phyloP scores from a whole-genome alignment of 352 stramenopile species.

The Phytophthora aleatoria region DNA sequence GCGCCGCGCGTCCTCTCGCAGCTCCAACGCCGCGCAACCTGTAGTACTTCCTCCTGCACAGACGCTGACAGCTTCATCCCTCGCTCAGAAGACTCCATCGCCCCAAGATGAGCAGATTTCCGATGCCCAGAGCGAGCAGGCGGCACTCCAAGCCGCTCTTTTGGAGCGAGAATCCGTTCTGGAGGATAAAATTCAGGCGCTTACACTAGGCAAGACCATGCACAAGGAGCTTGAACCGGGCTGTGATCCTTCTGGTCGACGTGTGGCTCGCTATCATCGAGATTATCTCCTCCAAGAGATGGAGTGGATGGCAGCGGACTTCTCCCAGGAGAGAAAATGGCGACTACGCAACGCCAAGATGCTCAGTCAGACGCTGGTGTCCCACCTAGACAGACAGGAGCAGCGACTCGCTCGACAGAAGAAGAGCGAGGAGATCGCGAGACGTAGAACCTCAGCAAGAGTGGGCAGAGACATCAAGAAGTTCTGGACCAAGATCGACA shows the following conservation, averaged over 20 bases:
- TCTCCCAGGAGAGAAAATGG: slow-evolving; percentile 90
- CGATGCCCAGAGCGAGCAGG: slow-evolving; percentile 14
- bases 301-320: slow-evolving; percentile 95
- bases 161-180: slow-evolving; percentile 44
- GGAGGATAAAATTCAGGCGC: slow-evolving; percentile 41
- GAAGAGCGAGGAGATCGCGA: slow-evolving; percentile 42
- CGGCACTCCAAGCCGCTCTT: slow-evolving; percentile 44
- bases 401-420: slow-evolving; percentile 33
- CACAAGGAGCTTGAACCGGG: slow-evolving; percentile 36
- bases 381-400: slow-evolving; percentile 30
- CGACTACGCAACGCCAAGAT: slow-evolving; percentile 78
- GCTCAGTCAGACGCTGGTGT: slow-evolving; percentile 63
- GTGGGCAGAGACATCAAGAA: slow-evolving; percentile 91
- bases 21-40: slow-evolving; percentile 25
- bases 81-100: not conserved
- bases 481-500: slow-evolving; percentile 98
- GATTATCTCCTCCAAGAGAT: slow-evolving; percentile 88
- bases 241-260: slow-evolving; percentile 45
- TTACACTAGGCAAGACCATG: slow-evolving; percentile 60
- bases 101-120: slow-evolving; percentile 25
- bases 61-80: slow-evolving; percentile 23
- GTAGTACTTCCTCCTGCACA: slow-evolving; percentile 16
- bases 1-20: slow-evolving; percentile 35
- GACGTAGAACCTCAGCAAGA: slow-evolving; percentile 65
- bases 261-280: slow-evolving; percentile 51